A percentile compares a stretch with the other conserved stretches of the same genome.
phyloP scores from a whole-genome alignment of 2,329 filamentous ascomycete species.

The Anisogramma anomala region DNA sequence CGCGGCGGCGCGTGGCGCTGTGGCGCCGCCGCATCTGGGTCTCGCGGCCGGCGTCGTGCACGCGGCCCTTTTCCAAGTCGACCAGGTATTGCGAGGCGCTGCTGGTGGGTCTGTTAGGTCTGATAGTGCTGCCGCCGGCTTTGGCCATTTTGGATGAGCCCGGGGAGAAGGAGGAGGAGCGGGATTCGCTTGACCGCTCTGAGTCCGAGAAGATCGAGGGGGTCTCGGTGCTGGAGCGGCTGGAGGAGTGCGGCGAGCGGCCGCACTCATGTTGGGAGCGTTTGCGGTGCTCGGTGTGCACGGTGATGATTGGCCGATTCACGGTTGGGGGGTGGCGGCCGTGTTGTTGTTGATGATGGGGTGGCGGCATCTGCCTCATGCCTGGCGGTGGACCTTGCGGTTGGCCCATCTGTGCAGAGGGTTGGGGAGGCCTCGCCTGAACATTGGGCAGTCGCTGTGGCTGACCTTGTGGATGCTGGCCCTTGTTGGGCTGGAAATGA shows the following conservation, averaged over 20 bases:
- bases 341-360: not conserved
- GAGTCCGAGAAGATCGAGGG: not conserved
- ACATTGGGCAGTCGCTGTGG: not conserved
- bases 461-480: not conserved
- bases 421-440: not conserved
- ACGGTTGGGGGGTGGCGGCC: not conserved
- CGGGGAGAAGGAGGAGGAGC: not conserved
- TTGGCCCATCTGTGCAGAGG: not conserved
- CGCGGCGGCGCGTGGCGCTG: conserved; percentile 1
- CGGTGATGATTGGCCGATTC: not conserved
- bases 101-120: not conserved
- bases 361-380: not conserved
- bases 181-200: too few relatives aligned
- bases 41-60: not conserved
- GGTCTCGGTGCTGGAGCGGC: not conserved
- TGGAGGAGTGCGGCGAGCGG: not conserved
- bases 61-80: not conserved
- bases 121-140: too few relatives aligned
- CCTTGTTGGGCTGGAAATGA: not conserved
- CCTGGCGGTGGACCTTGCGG: not conserved
- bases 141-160: not conserved
- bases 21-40: too few relatives aligned
- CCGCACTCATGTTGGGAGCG: not conserved
- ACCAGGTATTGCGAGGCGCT: not conserved
- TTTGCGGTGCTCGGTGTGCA: not conserved